A percentile compares a stretch with the other conserved stretches of the same genome.
These are phyloP conservation scores for Coniochaeta sp. DNA, from an alignment of 2,329 filamentous ascomycete genomes.

Conservation along the genomic window DNA sequence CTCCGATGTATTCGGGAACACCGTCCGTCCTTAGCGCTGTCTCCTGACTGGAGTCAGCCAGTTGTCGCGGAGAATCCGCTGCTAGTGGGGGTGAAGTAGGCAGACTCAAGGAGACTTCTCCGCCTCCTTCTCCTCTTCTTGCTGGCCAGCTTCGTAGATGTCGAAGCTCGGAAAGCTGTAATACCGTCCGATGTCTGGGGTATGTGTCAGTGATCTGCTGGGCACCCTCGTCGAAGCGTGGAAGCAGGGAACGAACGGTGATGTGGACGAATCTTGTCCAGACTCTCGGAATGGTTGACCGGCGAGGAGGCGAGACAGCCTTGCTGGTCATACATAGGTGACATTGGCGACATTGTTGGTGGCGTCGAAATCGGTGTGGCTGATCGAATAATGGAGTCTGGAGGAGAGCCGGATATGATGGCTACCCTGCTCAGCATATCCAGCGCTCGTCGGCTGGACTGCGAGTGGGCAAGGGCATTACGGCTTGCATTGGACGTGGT, in stretches of 20 bases:
- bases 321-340: conserved; percentile 24
- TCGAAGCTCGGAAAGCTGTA: conserved; percentile 71
- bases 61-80: neutral
- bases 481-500: conserved; percentile 47
- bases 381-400: conserved; percentile 20
- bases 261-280: conserved; percentile 18
- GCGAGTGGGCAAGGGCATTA: conserved; percentile 40
- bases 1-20: neutral
- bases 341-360: conserved; percentile 24
- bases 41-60: neutral
- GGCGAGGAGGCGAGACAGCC: conserved; percentile 18
- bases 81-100: neutral
- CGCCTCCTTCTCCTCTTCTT: conserved; percentile 30
- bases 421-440: conserved; percentile 49
- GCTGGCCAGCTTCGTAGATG: conserved; percentile 48
- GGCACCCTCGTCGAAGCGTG: neutral
- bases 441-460: conserved; percentile 42
- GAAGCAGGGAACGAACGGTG: conserved; percentile 10
- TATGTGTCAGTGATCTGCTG: conserved; percentile 9
- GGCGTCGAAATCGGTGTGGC: conserved; percentile 24
- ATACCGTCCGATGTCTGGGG: conserved; percentile 45
- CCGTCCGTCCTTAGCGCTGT: neutral
- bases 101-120: conserved; percentile 21
- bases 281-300: conserved; percentile 16
- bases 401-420: conserved; percentile 35